phyloP scores from a whole-genome alignment of 2,329 filamentous ascomycete species.

The Ophiostoma triangulosporum region DNA sequence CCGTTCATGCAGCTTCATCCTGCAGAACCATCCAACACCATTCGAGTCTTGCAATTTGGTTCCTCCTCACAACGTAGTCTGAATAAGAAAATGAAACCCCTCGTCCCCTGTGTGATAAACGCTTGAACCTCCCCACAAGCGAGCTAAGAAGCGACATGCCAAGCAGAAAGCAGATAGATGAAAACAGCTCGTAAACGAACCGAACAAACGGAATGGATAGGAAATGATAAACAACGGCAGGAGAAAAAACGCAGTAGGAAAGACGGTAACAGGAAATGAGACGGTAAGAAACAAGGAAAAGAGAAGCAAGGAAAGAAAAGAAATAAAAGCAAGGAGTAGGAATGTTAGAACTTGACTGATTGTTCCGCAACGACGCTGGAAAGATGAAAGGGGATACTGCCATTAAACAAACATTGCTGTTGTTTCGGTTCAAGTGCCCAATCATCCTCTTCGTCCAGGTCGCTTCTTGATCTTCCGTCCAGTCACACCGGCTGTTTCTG shows the following conservation, averaged over 20 bases:
- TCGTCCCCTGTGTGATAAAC: conserved; percentile 19
- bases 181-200: neutral
- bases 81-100: conserved; percentile 12
- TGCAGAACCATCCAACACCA: neutral
- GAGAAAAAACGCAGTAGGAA: neutral
- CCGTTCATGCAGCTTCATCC: neutral
- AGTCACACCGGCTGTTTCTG: neutral
- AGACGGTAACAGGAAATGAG: neutral
- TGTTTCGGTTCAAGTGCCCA: neutral
- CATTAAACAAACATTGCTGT: neutral
- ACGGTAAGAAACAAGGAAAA: neutral
- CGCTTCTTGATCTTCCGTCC: neutral
- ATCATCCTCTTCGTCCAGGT: neutral
- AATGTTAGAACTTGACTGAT: neutral
- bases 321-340: neutral
- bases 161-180: conserved; percentile 17
- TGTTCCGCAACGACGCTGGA: conserved; percentile 1
- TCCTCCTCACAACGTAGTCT: conserved; percentile 8
- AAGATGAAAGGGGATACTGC: neutral
- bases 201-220: too few relatives aligned
- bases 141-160: conserved; percentile 20
- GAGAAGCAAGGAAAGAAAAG: neutral
- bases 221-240: conserved; percentile 2
- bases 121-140: conserved; percentile 25
- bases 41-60: conserved; percentile 10